Percentiles rank a stretch among this genome's conserved stretches.
phyloP scores from a whole-genome alignment of 179 eudicot genomes.

The Spergularia azorica region DNA sequence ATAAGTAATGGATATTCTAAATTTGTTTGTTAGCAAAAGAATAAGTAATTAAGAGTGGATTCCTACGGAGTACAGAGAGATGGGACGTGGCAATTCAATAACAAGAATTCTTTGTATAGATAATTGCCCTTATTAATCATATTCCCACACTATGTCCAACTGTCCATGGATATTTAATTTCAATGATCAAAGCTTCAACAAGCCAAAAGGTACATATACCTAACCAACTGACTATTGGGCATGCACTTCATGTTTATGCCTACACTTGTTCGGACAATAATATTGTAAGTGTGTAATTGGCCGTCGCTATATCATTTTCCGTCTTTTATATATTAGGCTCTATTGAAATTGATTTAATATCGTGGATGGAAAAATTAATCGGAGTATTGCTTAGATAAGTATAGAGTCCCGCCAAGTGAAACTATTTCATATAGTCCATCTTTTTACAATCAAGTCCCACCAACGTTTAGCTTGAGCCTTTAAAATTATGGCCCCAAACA shows the following conservation, averaged over 20 bases:
- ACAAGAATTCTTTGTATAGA: conserved; percentile 13
- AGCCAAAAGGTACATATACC: conserved; percentile 4
- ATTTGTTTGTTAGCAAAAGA: neutral
- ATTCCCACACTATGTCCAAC: conserved; percentile 14
- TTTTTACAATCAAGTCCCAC: no score
- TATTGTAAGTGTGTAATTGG: neutral
- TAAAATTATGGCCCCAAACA: no score
- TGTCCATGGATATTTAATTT: conserved; percentile 1
- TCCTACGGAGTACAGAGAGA: neutral
- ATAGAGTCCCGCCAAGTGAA: no score
- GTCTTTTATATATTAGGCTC: no score
- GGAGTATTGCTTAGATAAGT: no score
- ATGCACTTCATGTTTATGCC: neutral
- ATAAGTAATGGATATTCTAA: neutral
- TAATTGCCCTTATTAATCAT: neutral
- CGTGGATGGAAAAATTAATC: no score
- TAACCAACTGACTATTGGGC: conserved; percentile 8
- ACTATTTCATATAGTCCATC: no score
- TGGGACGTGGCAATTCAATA: conserved; percentile 13
- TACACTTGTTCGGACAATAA: neutral
- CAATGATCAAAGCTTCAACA: neutral
- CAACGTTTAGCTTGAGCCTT: no score
- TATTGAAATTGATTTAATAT: no score
- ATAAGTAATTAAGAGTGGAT: neutral
- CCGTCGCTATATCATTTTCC: neutral